Evolutionary conservation across 208 protist genomes (phyloP).

Genomic region (Trichomonas vaginalis): DNA sequence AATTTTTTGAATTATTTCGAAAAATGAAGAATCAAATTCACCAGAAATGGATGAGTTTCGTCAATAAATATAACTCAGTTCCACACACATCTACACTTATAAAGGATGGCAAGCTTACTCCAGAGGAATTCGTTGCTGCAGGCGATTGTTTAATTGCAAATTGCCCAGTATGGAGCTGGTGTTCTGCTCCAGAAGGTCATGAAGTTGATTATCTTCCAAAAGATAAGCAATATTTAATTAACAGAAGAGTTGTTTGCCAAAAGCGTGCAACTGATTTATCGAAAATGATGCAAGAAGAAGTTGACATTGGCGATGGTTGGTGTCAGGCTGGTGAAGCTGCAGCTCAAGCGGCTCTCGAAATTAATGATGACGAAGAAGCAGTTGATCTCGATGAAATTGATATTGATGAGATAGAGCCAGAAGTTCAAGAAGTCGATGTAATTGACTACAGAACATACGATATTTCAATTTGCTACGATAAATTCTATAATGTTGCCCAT

Average conservation of each 20-base stretch:
- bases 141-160: neutral
- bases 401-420: neutral
- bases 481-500: neutral
- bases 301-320: neutral
- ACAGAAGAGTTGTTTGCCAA: neutral
- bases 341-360: neutral
- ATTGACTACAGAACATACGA: neutral
- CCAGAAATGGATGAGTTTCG: neutral
- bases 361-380: neutral
- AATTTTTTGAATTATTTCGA: no score
- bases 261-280: neutral
- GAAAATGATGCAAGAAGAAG: neutral
- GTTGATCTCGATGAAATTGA: neutral
- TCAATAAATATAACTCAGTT: neutral
- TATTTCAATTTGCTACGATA: neutral
- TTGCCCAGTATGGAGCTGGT: conserved; percentile 12
- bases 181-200: neutral
- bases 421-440: neutral
- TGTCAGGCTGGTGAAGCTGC: neutral
- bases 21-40: neutral
- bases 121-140: neutral
- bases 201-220: neutral
- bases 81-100: neutral
- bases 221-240: conserved; percentile 13
- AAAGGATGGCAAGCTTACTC: neutral